Base-by-base conservation (phyloP, 345 rosid species). In the Stellera chamaejasme region DNA sequence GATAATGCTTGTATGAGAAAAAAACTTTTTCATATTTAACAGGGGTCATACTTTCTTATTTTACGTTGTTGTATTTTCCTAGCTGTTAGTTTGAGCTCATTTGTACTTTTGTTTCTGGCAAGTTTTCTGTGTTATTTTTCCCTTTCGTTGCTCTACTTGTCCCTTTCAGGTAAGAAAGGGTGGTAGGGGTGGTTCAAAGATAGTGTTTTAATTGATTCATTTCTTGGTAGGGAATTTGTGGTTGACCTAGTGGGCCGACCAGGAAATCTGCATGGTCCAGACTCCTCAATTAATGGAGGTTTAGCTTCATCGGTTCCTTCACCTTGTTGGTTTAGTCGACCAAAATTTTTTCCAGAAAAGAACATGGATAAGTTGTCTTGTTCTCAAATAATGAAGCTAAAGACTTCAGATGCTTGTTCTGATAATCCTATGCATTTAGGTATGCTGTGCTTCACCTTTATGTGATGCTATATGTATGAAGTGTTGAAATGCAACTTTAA, bases 161-260 rank as follows among this genome's bases (percentile, higher is more conserved):
- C 32, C 4, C 47, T n/a, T 52, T 60, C 1, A 8, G 39, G 39
- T 32, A 32, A 32, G 39, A 32, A 32, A 32, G 39, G 39, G 39
- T 32, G 39, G 39, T 32, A 8, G 39, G 39, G 5, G 39, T 32
- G 39, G 10, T 32, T 60, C 10, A 62, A 50, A 27, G 13, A 28
- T 47, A 60, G 36, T 60, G 27, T 23, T 16, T 79, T 32, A 5
- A 32, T 32, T 32, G 39, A 32, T 32, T 32, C 39, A 32, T 32
- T 54, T 72, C 60, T 77, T 58, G 42, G 48, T 82, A 88, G 96
- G 82, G 96, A 88, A 55, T 88, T 81, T 59, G 96, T 88, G 44
- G 96, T 88, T 64, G 96, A 85, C 72, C 90, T 88, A 19, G 83
- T 88, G 6, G 88, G 94, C 50, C 77, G 79, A 60, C 96, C 96